A percentile compares a stretch with the other conserved stretches of the same genome.
Evolutionary conservation across 208 protist species (phyloP).

Genomic region (Plasmodiophora brassicae): DNA sequence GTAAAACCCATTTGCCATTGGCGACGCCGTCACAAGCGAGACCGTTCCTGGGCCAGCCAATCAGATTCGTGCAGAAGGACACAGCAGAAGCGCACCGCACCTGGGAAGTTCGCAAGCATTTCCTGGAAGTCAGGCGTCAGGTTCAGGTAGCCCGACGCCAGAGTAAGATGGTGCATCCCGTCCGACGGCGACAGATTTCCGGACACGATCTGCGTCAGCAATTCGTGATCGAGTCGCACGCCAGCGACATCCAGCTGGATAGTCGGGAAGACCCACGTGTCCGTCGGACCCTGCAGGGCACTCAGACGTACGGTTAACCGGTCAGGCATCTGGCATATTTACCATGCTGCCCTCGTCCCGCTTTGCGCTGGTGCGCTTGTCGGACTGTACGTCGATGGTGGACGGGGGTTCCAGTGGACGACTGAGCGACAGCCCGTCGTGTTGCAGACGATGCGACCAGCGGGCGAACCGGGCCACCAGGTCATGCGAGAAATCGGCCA

Average conservation of each 20-base stretch:
- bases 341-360: no score
- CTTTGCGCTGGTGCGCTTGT: neutral
- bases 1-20: neutral
- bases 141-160: conserved; percentile 5
- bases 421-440: neutral
- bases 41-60: neutral
- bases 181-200: neutral
- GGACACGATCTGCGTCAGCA: neutral
- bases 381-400: neutral
- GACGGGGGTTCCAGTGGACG: neutral
- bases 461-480: neutral
- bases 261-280: conserved; percentile 1
- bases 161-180: neutral
- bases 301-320: neutral
- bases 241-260: neutral
- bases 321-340: neutral
- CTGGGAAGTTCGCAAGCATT: neutral
- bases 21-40: neutral
- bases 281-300: neutral
- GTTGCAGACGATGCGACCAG: neutral
- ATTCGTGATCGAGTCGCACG: neutral
- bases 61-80: neutral
- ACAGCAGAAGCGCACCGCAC: neutral
- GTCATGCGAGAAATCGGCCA: neutral
- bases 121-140: neutral